Conservation (phyloP, 345 rosid species). For the Syzygium oleosum region DNA sequence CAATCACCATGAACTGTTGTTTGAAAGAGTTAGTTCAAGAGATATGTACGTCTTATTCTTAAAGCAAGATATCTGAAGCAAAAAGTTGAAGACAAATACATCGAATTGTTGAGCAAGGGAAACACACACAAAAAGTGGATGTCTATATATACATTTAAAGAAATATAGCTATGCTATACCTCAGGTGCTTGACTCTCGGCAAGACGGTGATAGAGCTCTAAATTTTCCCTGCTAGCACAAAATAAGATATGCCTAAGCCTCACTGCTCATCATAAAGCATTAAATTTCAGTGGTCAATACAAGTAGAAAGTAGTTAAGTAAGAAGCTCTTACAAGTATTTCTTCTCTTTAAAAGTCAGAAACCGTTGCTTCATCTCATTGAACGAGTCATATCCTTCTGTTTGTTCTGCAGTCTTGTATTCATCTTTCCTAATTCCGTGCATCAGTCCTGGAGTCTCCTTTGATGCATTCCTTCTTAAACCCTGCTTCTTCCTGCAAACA, state of each 20-base stretch:
- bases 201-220: conserved; percentile 55
- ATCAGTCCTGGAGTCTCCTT: conserved; percentile 24
- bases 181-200: conserved; percentile 78
- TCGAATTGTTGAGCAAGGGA: neutral
- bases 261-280: neutral
- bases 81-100: neutral
- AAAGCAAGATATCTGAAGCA: neutral
- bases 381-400: conserved; percentile 29
- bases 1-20: conserved; percentile 84
- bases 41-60: neutral
- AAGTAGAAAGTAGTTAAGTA: neutral
- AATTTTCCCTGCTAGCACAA: conserved; percentile 52
- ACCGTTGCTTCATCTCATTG: conserved; percentile 57
- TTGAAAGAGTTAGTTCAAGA: neutral
- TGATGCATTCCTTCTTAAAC: conserved; percentile 27
- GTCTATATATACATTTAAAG: neutral
- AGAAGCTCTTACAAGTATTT: conserved; percentile 57
- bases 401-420: conserved; percentile 13
- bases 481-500: conserved; percentile 26
- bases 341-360: conserved; percentile 58
- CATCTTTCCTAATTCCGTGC: conserved; percentile 22
- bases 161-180: conserved; percentile 21
- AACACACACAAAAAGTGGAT: neutral
- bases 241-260: neutral
- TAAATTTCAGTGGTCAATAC: neutral